phyloP scores from a whole-genome alignment of 2,329 filamentous ascomycete genomes.

The Trichoderma pleuroti region DNA sequence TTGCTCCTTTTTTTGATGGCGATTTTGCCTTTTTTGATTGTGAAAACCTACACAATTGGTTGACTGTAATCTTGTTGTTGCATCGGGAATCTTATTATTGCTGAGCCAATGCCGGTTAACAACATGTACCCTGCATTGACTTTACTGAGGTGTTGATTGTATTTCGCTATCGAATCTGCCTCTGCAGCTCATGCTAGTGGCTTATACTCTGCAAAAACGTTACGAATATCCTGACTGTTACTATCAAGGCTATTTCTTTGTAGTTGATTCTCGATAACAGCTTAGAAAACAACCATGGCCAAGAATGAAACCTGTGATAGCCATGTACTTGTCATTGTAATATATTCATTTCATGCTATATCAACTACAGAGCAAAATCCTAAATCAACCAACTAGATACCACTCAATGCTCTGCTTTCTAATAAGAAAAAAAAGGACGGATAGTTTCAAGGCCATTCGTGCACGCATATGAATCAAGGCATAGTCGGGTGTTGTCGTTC shows the following conservation, averaged over 20 bases:
- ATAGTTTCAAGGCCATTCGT: constrained; percentile 12
- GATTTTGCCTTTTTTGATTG: background rate
- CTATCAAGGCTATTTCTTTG: background rate
- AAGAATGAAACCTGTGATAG: background rate
- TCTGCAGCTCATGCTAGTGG: background rate
- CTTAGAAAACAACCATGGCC: background rate
- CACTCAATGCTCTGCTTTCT: constrained; percentile 11
- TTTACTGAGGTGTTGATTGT: background rate
- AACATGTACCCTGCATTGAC: background rate
- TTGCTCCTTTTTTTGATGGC: background rate
- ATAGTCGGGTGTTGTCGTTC: constrained; percentile 33
- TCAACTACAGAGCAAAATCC: constrained; percentile 6
- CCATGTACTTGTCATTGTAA: background rate
- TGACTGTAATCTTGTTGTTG: background rate
- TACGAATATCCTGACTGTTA: background rate
- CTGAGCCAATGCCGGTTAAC: background rate
- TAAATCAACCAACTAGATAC: constrained; percentile 5
- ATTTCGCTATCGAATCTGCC: background rate
- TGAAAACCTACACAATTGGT: background rate
- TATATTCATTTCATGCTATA: constrained; percentile 4
- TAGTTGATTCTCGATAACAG: background rate
- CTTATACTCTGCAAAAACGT: background rate
- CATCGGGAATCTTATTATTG: background rate
- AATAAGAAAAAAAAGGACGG: constrained; percentile 1
- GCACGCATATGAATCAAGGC: constrained; percentile 9